Evolutionary conservation across 345 rosid species (phyloP), one percentile per base, ranked within the genome.

Genomic region (Populus tremula): DNA sequence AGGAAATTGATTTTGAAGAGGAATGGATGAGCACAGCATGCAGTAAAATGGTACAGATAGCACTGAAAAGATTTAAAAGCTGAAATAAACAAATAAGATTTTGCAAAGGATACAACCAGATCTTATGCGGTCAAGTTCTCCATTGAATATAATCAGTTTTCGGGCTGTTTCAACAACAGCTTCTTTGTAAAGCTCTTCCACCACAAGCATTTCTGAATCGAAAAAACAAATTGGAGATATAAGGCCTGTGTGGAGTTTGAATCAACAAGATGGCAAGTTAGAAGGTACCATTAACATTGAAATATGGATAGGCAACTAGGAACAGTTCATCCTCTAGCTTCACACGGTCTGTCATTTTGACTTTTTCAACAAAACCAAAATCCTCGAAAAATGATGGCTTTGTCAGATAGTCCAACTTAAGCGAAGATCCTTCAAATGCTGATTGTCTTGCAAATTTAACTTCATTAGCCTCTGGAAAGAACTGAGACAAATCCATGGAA

Each of bases 161-260:
- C 98, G 77, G 23, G 69, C 69, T 35, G 95, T 93, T 69, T 86
- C 86, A 62, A 69, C 76, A 39, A 94, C 94, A 69, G 97, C 92
- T 87, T 91, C 98, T 71, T 87, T 89, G 89, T 89, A 94, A 49
- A 94, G 98, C 89, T 94, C 98, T 80, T 94, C 98, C 78, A 93
- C 98, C 75, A 93, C 97, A 31, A 94, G 93, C 98, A 94, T 94
- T 88, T 94, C 98, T 94, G 87, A 68, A 71, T 73, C 74, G 70
- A 72, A 69, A 80, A 82, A 13, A 67, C 69, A 67, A 23, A 68
- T 69, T 54, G 16, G 29, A 25, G 43, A 71, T 56, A 50, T 67
- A 79, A 71, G 49, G 7, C 59, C 70, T 11, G 47, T 45, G 61
- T 43, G 12, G 39, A 45, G 39, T 70, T 38, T 49, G 61, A 50